These are phyloP conservation scores for Narthecium ossifragum DNA, from an alignment of 106 monocot species.

Conservation along the genomic window DNA sequence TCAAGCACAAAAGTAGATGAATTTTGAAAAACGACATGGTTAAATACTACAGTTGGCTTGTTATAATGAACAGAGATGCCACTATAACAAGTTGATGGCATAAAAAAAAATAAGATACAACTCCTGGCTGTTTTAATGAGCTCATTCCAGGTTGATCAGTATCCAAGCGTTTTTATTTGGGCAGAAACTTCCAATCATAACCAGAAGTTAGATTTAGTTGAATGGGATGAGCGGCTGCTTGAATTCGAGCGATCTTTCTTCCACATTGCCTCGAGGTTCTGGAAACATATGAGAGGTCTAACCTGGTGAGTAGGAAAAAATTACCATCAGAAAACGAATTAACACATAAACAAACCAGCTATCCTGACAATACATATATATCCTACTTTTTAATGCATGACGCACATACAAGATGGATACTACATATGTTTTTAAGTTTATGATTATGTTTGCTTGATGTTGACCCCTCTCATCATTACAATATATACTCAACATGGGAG, in stretches of 20 bases:
- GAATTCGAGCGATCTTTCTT: constrained; percentile 53
- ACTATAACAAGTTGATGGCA: no score
- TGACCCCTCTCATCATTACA: no score
- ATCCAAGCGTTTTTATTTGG: not conserved
- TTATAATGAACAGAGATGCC: no score
- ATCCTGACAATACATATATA: not conserved
- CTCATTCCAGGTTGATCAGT: not conserved
- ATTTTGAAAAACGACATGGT: not conserved
- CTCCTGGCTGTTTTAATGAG: not conserved
- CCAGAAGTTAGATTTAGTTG: not conserved
- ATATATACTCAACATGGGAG: no score
- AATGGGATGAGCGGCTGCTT: constrained; percentile 49
- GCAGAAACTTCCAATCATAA: not conserved
- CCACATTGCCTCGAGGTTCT: constrained; percentile 68
- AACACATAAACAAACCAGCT: not conserved
- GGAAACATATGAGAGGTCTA: constrained; percentile 68
- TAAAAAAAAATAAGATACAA: not conserved
- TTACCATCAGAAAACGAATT: not conserved
- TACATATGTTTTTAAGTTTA: no score
- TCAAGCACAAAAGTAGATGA: no score
- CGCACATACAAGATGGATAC: not conserved
- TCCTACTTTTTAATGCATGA: not conserved
- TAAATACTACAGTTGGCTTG: no score
- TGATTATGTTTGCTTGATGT: no score
- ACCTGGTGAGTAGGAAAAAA: constrained; percentile 39